Conservation (phyloP, 192 early-diverging fungal species). For the Entomortierella lignicola region DNA sequence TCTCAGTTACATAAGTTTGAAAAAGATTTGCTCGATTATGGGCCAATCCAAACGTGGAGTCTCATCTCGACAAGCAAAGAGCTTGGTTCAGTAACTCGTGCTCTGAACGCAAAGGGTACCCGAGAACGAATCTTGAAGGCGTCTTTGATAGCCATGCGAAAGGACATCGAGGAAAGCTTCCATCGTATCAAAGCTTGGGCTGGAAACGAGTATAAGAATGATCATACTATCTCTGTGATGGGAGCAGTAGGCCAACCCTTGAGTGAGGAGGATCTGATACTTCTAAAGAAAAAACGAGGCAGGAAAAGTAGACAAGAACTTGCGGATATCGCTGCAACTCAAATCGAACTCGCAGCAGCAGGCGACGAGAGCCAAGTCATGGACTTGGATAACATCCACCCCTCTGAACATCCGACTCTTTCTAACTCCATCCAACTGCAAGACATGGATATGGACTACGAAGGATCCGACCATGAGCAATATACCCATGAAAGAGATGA, state of each 20-base stretch:
- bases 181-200: constrained; percentile 25
- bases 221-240: constrained; percentile 19
- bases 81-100: constrained; percentile 32
- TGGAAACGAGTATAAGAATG: constrained; percentile 14
- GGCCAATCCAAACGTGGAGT: constrained; percentile 41
- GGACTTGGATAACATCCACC: constrained; percentile 14
- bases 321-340: constrained; percentile 48
- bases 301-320: constrained; percentile 46
- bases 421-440: not conserved
- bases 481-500: not conserved
- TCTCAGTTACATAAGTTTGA: not conserved
- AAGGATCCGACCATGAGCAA: constrained; percentile 11
- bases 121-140: constrained; percentile 42
- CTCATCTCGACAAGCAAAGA: constrained; percentile 46
- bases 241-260: constrained; percentile 36
- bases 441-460: constrained; percentile 25
- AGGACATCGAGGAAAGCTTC: constrained; percentile 45
- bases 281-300: constrained; percentile 37
- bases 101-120: constrained; percentile 35
- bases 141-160: constrained; percentile 35
- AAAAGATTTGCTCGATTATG: constrained; percentile 43
- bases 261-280: constrained; percentile 15
- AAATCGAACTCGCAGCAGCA: constrained; percentile 11
- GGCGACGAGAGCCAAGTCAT: constrained; percentile 7
- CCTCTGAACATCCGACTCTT: not conserved